A percentile compares a stretch with the other conserved stretches of the same genome.
Conservation (phyloP, 495 filamentous ascomycete species). For the Podospora appendiculata region DNA sequence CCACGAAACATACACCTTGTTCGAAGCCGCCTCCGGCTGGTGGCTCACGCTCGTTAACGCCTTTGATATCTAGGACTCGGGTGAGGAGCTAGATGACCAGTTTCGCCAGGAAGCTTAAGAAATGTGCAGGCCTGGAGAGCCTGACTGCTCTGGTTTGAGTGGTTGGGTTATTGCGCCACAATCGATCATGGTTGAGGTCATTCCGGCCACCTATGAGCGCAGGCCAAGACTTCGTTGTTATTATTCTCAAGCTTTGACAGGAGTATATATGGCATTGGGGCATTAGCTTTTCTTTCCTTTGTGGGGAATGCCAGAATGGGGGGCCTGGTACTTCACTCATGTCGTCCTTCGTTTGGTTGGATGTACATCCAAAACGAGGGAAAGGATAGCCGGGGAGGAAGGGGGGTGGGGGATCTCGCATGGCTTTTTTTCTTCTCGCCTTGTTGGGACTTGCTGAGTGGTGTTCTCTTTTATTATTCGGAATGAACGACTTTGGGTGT, state of each 20-base stretch:
- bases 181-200: neutral
- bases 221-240: constrained; percentile 7
- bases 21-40: neutral
- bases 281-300: neutral
- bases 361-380: too few species aligned
- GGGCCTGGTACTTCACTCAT: too few species aligned
- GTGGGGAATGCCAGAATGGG: too few species aligned
- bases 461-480: too few species aligned
- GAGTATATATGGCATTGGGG: constrained; percentile 9
- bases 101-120: too few species aligned
- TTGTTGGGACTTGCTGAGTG: too few species aligned
- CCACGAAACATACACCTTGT: neutral
- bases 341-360: too few species aligned
- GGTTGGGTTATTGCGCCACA: too few species aligned
- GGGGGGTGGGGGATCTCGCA: too few species aligned
- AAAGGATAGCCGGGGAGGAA: too few species aligned
- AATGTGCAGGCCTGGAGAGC: neutral
- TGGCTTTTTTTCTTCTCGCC: too few species aligned
- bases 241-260: constrained; percentile 3
- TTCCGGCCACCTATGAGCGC: neutral
- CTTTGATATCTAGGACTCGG: constrained; percentile 1
- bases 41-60: neutral
- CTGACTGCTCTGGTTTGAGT: neutral
- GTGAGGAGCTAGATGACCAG: neutral
- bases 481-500: too few species aligned